phyloP scores from a whole-genome alignment of 2,329 filamentous ascomycete species.

The Epichloe scottii region DNA sequence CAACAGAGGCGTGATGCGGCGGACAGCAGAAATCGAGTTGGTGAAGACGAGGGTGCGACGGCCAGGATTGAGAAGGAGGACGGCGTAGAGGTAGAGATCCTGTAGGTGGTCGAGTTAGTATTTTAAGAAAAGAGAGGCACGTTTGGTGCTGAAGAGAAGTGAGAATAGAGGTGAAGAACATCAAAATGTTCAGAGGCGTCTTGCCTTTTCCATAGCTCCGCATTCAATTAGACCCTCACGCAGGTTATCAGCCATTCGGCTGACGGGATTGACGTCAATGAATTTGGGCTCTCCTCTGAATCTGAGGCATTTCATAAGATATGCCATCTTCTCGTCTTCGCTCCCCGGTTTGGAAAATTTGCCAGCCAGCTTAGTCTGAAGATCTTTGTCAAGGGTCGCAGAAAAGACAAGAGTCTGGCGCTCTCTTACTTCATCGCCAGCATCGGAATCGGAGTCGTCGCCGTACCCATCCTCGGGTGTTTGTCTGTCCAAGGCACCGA shows the following conservation, averaged over 20 bases:
- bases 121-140: no score
- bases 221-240: conserved; percentile 90
- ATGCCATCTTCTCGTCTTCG: conserved; percentile 78
- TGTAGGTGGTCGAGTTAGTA: conserved; percentile 18
- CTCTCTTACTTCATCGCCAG: conserved; percentile 30
- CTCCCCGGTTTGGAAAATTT: conserved; percentile 37
- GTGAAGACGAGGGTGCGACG: conserved; percentile 82
- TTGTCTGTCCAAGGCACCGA: conserved; percentile 63
- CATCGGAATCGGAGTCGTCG: conserved; percentile 27
- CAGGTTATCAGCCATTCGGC: conserved; percentile 75
- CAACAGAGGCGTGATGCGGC: conserved; percentile 72
- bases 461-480: conserved; percentile 47
- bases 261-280: conserved; percentile 79
- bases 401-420: conserved; percentile 93
- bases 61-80: conserved; percentile 71
- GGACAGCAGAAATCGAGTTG: conserved; percentile 88
- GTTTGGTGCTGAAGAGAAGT: no score
- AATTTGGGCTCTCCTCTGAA: conserved; percentile 82
- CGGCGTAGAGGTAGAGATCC: conserved; percentile 86
- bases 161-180: background rate
- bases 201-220: conserved; percentile 79
- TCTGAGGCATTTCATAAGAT: conserved; percentile 77
- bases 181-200: conserved; percentile 1
- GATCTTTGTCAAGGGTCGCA: conserved; percentile 81
- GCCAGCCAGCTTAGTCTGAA: conserved; percentile 82